These are phyloP conservation scores for Neopestalotiopsis sp. DNA, from an alignment of 2,329 filamentous ascomycete species.

Conservation along the genomic window DNA sequence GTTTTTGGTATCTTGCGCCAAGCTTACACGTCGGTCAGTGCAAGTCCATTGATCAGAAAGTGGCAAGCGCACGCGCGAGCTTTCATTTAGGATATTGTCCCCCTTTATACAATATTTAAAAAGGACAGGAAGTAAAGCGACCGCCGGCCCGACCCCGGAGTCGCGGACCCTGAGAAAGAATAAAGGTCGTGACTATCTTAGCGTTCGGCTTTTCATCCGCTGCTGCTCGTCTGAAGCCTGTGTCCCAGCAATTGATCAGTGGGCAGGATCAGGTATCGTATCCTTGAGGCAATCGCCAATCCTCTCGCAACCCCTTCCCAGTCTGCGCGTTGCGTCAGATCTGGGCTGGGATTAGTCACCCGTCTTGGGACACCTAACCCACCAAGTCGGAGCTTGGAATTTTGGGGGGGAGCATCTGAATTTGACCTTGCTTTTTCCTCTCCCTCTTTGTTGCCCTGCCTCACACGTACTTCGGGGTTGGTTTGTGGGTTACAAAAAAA, in stretches of 20 bases:
- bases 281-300: slow-evolving; percentile 8
- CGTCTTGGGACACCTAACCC: slow-evolving; percentile 8
- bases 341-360: neutral
- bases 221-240: slow-evolving; percentile 6
- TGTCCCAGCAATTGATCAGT: neutral
- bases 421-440: slow-evolving; percentile 10
- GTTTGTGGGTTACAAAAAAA: neutral
- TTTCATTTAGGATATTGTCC: too few species aligned
- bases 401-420: neutral
- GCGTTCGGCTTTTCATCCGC: neutral
- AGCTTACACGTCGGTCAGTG: too few species aligned
- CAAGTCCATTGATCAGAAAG: too few species aligned
- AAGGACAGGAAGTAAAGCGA: neutral
- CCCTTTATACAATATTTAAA: neutral
- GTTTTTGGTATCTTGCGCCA: too few species aligned
- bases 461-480: slow-evolving; percentile 7
- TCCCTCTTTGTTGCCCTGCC: neutral
- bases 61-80: too few species aligned
- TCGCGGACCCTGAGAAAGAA: neutral
- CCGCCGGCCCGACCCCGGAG: neutral
- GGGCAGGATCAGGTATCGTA: slow-evolving; percentile 1
- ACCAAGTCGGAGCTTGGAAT: neutral
- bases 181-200: neutral
- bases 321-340: neutral
- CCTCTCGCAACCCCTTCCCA: neutral